Conservation (phyloP, 306 rosid genomes). For the Quercus mongolica region DNA sequence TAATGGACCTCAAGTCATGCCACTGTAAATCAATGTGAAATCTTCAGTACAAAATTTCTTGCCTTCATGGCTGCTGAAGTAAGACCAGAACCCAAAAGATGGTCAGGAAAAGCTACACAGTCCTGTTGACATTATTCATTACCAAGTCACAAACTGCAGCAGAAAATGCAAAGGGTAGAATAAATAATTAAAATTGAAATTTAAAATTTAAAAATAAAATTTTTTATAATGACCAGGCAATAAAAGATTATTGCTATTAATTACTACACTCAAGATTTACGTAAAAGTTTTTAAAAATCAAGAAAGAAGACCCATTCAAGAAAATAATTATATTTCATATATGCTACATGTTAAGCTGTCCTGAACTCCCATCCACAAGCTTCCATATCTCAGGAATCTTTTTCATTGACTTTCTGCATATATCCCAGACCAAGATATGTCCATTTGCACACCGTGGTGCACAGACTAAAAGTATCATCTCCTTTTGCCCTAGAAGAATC, state of each 20-base stretch:
- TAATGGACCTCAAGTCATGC: constrained; percentile 36
- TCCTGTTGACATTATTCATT: constrained; percentile 58
- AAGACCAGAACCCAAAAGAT: constrained; percentile 93
- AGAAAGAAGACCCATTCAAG: constrained; percentile 14
- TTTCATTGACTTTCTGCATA: constrained; percentile 65
- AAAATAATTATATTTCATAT: not conserved
- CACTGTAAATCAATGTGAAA: constrained; percentile 48
- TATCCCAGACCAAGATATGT: constrained; percentile 97
- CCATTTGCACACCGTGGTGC: constrained; percentile 98
- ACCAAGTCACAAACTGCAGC: constrained; percentile 29
- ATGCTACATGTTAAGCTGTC: not conserved
- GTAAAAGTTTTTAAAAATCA: constrained; percentile 5
- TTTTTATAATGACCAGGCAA: not conserved
- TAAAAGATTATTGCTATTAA: not conserved
- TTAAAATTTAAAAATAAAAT: no score
- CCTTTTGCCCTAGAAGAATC: constrained; percentile 70
- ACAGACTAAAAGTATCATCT: constrained; percentile 89
- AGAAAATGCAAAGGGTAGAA: constrained; percentile 19
- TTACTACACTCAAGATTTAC: constrained; percentile 12
- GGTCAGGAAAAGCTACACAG: constrained; percentile 97
- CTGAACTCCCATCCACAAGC: constrained; percentile 82
- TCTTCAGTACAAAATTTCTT: constrained; percentile 50
- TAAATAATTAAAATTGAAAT: not conserved
- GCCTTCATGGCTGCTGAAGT: constrained; percentile 89
- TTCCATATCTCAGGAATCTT: constrained; percentile 77